Evolutionary conservation across 2,329 filamentous ascomycete species (phyloP).

Genomic region (Dryadomyces sulphureus): DNA sequence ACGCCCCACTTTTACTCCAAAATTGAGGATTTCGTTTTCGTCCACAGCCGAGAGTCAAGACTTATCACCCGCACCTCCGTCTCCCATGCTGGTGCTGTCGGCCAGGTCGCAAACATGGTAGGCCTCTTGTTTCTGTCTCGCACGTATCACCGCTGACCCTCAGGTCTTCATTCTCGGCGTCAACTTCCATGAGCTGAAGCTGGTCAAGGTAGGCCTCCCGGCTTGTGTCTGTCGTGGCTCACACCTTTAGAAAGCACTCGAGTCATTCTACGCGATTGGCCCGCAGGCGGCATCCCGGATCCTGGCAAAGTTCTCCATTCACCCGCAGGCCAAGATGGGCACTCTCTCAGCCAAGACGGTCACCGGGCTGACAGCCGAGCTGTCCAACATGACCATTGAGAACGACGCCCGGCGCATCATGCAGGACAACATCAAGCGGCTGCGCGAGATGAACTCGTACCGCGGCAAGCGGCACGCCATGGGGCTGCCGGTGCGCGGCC

Average conservation of each 20-base stretch:
- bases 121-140: neutral
- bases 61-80: neutral
- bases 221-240: slow-evolving; percentile 3
- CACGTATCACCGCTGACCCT: neutral
- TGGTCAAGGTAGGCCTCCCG: slow-evolving; percentile 55
- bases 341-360: slow-evolving; percentile 61
- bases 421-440: slow-evolving; percentile 67
- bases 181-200: slow-evolving; percentile 69
- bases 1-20: neutral
- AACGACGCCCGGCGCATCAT: slow-evolving; percentile 68
- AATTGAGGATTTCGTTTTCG: neutral
- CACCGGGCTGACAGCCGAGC: slow-evolving; percentile 66
- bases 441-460: slow-evolving; percentile 86
- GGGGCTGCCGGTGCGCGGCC: slow-evolving; percentile 79
- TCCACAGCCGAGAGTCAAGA: neutral
- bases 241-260: slow-evolving; percentile 49
- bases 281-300: slow-evolving; percentile 54
- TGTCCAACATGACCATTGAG: slow-evolving; percentile 87
- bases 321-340: slow-evolving; percentile 67
- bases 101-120: neutral
- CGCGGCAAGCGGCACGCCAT: slow-evolving; percentile 84
- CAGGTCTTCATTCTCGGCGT: slow-evolving; percentile 76
- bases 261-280: slow-evolving; percentile 78
- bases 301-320: slow-evolving; percentile 80
- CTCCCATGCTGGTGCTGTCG: neutral